Base-by-base conservation (phyloP, 306 rosid species). In the Nissolia schottii region DNA sequence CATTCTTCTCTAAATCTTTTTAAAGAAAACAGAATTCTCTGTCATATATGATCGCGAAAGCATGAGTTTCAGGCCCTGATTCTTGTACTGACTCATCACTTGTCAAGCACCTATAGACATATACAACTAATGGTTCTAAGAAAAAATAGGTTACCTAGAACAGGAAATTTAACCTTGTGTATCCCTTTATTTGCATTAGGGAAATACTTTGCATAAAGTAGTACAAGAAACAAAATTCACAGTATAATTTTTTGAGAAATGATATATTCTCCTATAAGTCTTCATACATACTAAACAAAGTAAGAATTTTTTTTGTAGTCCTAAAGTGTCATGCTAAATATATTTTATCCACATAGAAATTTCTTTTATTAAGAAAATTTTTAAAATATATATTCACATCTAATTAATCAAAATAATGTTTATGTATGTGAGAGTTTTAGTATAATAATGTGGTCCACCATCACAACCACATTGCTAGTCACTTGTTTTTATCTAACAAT, bases 1-100 rank as follows among this genome's bases (percentile, higher is more conserved):
- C 14, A 35, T 19, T 18, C 57, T 28, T 58, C 18, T 38, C 6
- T 8, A 6, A 43, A n/a, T 19, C 61, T 55, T 45, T n/a, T 28
- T 2, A 31, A 38, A 45, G 27, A 16, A 59, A 31, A n/a, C 59
- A 59, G 77, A 43, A 72, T 59, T 59, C 18, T 71, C 48, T 72
- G 11, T 72, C 59, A 31, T 45, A 59, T 29, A 8, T 76, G 54
- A 75, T 67, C 7, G 80, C 16, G 80, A 32, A 10, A 50, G 31
- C 53, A 28, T 58, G 64, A 58, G 8, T 70, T 37, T 53, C 13
- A 24, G 64, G 55, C 20, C 13, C 15, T 27, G 9, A 8, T 70
- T 41, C 34, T 41, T 71, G 43, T 11, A 56, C 12, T 3, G 43
- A 5, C 9, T 55, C 4, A 3, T 70, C 19, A 40, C 8, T 24